Conservation (phyloP, 2,329 filamentous ascomycete species). For the Clarireedia sp. region DNA sequence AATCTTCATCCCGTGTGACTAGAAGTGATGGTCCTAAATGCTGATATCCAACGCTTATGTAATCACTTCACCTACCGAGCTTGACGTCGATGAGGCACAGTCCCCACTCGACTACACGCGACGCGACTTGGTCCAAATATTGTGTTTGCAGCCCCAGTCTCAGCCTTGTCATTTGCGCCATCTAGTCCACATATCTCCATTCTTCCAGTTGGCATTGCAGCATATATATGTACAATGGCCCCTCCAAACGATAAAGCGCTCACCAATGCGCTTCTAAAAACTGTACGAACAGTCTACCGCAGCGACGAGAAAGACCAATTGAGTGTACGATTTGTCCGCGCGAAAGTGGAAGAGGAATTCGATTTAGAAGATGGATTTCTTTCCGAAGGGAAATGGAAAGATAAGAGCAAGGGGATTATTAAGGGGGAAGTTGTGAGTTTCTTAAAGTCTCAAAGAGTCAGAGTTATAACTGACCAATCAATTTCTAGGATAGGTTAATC, state of each 20-base stretch:
- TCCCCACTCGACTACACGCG: no score
- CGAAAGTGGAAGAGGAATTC: slow-evolving; percentile 41
- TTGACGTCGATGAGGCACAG: no score
- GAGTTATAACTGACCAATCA: background rate
- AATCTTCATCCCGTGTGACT: no score
- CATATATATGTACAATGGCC: slow-evolving; percentile 8
- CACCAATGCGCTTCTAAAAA: slow-evolving; percentile 10
- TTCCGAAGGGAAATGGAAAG: slow-evolving; percentile 44
- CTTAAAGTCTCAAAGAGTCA: background rate
- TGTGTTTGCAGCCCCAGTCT: no score
- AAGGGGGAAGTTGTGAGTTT: slow-evolving; percentile 43
- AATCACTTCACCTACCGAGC: no score
- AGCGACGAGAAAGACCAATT: slow-evolving; percentile 33
- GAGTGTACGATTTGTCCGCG: slow-evolving; percentile 50
- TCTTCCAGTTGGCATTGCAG: no score
- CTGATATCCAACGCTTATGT: no score
- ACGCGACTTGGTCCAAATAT: no score
- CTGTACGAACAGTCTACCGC: slow-evolving; percentile 8
- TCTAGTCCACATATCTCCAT: no score
- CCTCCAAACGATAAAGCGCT: slow-evolving; percentile 15
- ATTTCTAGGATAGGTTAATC: slow-evolving; percentile 8
- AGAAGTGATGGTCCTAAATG: no score
- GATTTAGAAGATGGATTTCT: slow-evolving; percentile 46
- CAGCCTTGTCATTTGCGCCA: no score
- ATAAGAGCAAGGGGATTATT: slow-evolving; percentile 50